Evolutionary conservation across 164 flowering plant species (phyloP), one percentile per base, ranked within the genome.

Genomic region (Santalum album): DNA sequence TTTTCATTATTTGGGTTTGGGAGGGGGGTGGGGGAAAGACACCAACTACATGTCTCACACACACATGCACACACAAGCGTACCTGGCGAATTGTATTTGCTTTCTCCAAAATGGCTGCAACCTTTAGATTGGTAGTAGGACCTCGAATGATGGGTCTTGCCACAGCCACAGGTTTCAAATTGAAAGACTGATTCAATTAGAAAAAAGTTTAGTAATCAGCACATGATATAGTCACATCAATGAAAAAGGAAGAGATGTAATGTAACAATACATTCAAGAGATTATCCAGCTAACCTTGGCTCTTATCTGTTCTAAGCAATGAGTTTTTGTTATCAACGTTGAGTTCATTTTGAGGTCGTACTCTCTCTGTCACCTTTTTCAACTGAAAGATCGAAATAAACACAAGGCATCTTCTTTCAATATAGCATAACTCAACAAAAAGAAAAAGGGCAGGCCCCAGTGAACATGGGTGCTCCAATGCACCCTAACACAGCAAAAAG

Each of bases 21-120:
- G 12, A 38, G 7, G 10, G 9, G 2, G 10, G 9, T 43, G 5
- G n/a, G 19, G 12, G 25, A 11, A 20, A 25, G 2, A 11, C 1
- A 15, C n/a, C 17, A 14, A 40, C 2, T 22, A 16, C 38, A 12
- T 51, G 21, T 40, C 2, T 39, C 15, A 38, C 5, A 35, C 38
- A 36, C 49, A 38, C 51, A 51, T 52, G 50, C 36, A 43, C 48
- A 50, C 54, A 44, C n/a, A 52, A 59, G 52, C 10, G 53, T 61
- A 84, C 97, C 97, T 84, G 96, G 70, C 99, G 95, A 63, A 94
- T 94, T 1, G 87, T 75, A 61, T 84, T 87, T 62, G 99, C 99
- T 65, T 86, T 94, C 83, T 94, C 95, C 77, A 94, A 76, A 64
- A 94, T 94, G 51, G 99, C 99, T 61, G 81, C 86, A 66, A 94